These are phyloP conservation scores for Boletus reticuloceps DNA, from an alignment of 768 basidiomycete species.

Conservation along the genomic window DNA sequence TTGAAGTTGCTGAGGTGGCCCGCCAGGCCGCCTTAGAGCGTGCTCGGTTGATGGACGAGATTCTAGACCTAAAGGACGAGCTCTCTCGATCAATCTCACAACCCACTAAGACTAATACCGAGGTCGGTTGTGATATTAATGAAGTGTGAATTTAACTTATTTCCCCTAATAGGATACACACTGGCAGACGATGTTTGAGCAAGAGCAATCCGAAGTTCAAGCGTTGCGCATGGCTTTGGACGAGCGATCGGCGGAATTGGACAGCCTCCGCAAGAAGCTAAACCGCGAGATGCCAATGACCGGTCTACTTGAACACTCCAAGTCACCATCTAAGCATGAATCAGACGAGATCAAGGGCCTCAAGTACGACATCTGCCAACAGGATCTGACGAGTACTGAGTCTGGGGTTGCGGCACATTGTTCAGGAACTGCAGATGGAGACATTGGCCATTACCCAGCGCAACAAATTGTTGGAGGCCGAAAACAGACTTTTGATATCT, in stretches of 20 bases:
- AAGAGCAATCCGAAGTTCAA: slow-evolving; percentile 30
- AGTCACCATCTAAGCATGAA: slow-evolving; percentile 50
- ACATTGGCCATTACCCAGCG: slow-evolving; percentile 58
- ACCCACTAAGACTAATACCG: slow-evolving; percentile 18
- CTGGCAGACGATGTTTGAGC: slow-evolving; percentile 31
- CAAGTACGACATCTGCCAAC: slow-evolving; percentile 47
- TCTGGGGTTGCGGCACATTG: slow-evolving; percentile 55
- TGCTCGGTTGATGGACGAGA: slow-evolving; percentile 51
- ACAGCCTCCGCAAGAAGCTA: slow-evolving; percentile 52
- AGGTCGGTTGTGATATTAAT: slow-evolving; percentile 14
- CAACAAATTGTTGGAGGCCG: slow-evolving; percentile 70
- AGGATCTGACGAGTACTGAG: neutral
- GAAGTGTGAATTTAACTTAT: slow-evolving; percentile 4
- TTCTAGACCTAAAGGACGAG: slow-evolving; percentile 49
- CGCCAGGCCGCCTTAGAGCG: slow-evolving; percentile 52
- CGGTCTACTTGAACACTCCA: slow-evolving; percentile 30
- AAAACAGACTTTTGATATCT: slow-evolving; percentile 66
- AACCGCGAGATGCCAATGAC: slow-evolving; percentile 56
- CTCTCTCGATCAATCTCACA: slow-evolving; percentile 33
- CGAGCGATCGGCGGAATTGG: slow-evolving; percentile 50
- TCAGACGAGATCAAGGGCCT: slow-evolving; percentile 73
- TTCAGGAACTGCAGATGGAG: slow-evolving; percentile 87
- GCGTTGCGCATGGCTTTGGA: slow-evolving; percentile 34
- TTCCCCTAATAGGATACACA: slow-evolving; percentile 16
- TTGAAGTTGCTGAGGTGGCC: slow-evolving; percentile 45